A percentile compares a stretch with the other conserved stretches of the same genome.
These are phyloP conservation scores for Rosa multiflora DNA, from an alignment of 306 rosid species.

Conservation along the genomic window DNA sequence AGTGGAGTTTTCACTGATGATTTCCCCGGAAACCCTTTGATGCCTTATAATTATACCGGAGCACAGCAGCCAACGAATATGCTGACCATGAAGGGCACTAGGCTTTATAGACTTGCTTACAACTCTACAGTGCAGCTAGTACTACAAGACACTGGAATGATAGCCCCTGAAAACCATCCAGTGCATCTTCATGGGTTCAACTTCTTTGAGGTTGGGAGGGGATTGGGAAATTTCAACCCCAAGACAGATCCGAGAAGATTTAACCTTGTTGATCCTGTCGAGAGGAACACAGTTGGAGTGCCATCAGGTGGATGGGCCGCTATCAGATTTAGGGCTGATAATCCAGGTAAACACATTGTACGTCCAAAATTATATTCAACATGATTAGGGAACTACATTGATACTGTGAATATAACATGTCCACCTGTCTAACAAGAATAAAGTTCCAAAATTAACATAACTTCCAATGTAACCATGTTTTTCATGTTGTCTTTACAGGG, in stretches of 20 bases:
- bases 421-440: not conserved
- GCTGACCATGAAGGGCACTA: conserved; percentile 59
- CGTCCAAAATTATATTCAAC: not conserved
- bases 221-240: conserved; percentile 65
- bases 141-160: conserved; percentile 80
- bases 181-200: conserved; percentile 85
- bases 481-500: conserved; percentile 34
- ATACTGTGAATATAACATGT: not conserved
- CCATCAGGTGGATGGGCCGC: conserved; percentile 87
- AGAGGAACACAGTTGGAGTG: conserved; percentile 77
- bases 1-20: conserved; percentile 77
- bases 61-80: conserved; percentile 54
- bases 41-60: conserved; percentile 58
- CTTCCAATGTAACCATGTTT: not conserved
- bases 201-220: conserved; percentile 74
- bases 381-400: not conserved
- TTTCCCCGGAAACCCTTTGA: conserved; percentile 62
- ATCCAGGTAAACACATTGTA: conserved; percentile 56
- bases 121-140: conserved; percentile 74
- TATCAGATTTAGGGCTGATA: conserved; percentile 80
- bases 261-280: conserved; percentile 78
- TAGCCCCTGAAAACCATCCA: conserved; percentile 82
- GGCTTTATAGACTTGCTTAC: conserved; percentile 67
- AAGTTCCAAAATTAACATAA: not conserved
- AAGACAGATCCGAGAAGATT: conserved; percentile 58